Evolutionary conservation across 495 filamentous ascomycete species (phyloP).

Genomic region (Aspergillus bridgeri): DNA sequence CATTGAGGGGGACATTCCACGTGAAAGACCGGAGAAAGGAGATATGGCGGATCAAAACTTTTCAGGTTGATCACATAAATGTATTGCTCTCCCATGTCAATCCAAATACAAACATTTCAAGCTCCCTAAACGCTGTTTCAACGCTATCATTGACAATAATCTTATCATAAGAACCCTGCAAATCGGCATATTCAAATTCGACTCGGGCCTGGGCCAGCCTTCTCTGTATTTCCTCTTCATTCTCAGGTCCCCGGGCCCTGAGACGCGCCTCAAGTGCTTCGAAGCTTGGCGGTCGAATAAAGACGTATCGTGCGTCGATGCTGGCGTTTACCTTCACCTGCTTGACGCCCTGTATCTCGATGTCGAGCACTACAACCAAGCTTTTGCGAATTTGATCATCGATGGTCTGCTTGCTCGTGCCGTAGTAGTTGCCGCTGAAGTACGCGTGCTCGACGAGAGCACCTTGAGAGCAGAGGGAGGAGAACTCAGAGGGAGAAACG

Average conservation of each 20-base stretch:
- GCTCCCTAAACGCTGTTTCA: conserved; percentile 70
- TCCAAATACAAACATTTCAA: conserved; percentile 50
- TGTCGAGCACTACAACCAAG: conserved; percentile 50
- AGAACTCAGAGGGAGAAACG: conserved; percentile 60
- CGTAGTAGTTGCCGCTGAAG: conserved; percentile 78
- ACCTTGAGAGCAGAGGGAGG: conserved; percentile 54
- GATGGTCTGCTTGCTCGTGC: conserved; percentile 71
- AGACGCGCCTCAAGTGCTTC: conserved; percentile 69
- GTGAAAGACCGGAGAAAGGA: too few species aligned
- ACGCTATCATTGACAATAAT: conserved; percentile 81
- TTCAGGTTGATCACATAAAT: too few species aligned
- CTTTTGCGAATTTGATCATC: conserved; percentile 62
- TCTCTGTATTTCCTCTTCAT: conserved; percentile 65
- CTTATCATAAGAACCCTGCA: conserved; percentile 64
- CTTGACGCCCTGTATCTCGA: conserved; percentile 89
- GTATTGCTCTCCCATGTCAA: too few species aligned
- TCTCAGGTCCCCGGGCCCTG: conserved; percentile 71
- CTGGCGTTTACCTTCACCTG: conserved; percentile 65
- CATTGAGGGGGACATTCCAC: too few species aligned
- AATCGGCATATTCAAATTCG: conserved; percentile 74
- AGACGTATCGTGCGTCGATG: conserved; percentile 71
- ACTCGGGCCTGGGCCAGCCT: conserved; percentile 66
- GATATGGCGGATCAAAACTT: too few species aligned
- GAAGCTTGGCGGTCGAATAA: conserved; percentile 70
- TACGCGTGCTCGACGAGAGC: conserved; percentile 78